Base-by-base conservation (phyloP, 306 rosid species). In the Cicer pinnatifidum region DNA sequence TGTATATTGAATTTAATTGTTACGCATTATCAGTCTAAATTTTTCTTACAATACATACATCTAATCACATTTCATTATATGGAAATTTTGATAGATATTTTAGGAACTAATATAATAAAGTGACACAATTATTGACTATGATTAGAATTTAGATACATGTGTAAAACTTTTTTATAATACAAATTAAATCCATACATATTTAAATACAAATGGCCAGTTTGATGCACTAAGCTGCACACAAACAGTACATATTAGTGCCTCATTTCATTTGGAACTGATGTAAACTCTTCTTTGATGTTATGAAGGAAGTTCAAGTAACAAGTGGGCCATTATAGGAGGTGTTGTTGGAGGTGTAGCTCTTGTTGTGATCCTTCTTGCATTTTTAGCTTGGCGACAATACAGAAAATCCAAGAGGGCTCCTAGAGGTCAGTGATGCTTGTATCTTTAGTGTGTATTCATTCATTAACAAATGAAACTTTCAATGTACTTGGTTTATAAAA, bases 271-370 rank as follows among this genome's bases (percentile, higher is more conserved):
- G 37, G n/a, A 62, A 50, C 4, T 72, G 37, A 33, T 57, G 41
- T 57, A 45, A 46, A 10, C 9, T 56, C 8, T 46, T 67, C 6
- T 20, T 58, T 58, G 1, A 6, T 46, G 35, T 1, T 62, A 47
- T 60, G 77, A 12, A 67, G 85, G 77, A 61, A 72, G 81, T 57
- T 79, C 86, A 75, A 79, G 63, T 71, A 83, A 79, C 75, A 89
- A 89, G 40, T 67, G 78, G 69, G 75, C 78, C 39, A 85, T 89
- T 64, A 85, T 89, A 53, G 94, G 88, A 41, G 89, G 85, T 7
- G 86, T 23, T 10, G 83, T 69, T 58, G 94, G 89, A 71, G 88
- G 86, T 66, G 86, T 11, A 53, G 83, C 69, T 51, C 38, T 80
- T 54, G 1, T 80, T 44, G 3, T 76, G 35, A 61, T 85, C 67